Percentiles rank a stretch among this genome's conserved stretches.
Conservation (phyloP, 768 basidiomycete genomes). For the Aureoboletus auriporus region DNA sequence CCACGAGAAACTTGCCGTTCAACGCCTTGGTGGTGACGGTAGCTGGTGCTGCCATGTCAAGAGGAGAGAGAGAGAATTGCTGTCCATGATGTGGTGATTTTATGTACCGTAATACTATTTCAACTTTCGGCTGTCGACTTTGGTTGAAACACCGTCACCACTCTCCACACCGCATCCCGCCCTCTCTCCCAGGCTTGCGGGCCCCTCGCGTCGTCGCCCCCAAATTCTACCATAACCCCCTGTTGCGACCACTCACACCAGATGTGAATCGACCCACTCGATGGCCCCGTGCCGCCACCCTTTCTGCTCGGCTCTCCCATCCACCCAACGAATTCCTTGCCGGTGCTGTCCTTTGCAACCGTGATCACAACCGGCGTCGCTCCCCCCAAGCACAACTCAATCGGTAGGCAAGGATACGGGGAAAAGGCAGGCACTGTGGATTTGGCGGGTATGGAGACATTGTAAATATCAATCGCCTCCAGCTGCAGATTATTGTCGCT, state of each 20-base stretch:
- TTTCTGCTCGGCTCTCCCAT: constrained; percentile 89
- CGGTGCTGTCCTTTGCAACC: constrained; percentile 51
- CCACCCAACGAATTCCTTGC: constrained; percentile 68
- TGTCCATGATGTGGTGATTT: not conserved
- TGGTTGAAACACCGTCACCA: constrained; percentile 58
- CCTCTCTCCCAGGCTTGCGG: constrained; percentile 87
- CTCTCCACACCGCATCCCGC: constrained; percentile 76
- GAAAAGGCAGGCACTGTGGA: constrained; percentile 45
- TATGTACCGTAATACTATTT: no score
- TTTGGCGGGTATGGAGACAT: constrained; percentile 40
- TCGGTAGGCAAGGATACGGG: constrained; percentile 52
- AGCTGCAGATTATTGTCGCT: constrained; percentile 49
- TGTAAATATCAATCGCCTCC: constrained; percentile 83
- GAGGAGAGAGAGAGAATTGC: not conserved
- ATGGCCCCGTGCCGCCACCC: constrained; percentile 84
- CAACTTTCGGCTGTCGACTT: no score
- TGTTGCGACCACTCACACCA: constrained; percentile 90
- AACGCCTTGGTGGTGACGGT: constrained; percentile 57
- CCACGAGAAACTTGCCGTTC: constrained; percentile 61
- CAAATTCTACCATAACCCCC: constrained; percentile 85
- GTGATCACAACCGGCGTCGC: constrained; percentile 39
- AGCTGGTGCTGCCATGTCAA: constrained; percentile 61
- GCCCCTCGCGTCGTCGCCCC: constrained; percentile 70
- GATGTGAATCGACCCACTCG: constrained; percentile 80
- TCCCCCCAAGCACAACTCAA: constrained; percentile 40